These are phyloP conservation scores for Porcisia hertigi DNA, from an alignment of 208 protist species.

Conservation along the genomic window DNA sequence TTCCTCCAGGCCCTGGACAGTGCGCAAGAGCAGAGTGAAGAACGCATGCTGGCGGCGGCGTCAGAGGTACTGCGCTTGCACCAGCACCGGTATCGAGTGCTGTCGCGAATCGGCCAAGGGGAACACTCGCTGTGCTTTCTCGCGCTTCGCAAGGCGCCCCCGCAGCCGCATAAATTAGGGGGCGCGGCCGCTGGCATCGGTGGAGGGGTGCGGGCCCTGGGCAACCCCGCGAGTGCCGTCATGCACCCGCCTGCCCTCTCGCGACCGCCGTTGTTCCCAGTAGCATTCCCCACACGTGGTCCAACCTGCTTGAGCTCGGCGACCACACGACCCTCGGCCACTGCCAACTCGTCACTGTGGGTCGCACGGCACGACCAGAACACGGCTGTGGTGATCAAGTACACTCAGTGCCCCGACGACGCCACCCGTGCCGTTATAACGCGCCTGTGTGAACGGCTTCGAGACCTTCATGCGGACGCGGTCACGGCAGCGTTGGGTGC, in stretches of 20 bases:
- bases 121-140: conserved; percentile 51
- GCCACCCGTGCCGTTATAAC: conserved; percentile 53
- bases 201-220: background rate
- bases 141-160: conserved; percentile 26
- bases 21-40: conserved; percentile 15
- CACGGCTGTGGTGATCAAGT: conserved; percentile 40
- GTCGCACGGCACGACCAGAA: conserved; percentile 23
- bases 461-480: conserved; percentile 38
- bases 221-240: background rate
- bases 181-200: background rate
- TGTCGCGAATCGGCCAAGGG: conserved; percentile 47
- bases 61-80: conserved; percentile 26
- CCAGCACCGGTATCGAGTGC: conserved; percentile 43
- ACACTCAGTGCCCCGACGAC: conserved; percentile 55
- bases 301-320: background rate
- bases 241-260: background rate
- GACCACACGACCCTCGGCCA: background rate
- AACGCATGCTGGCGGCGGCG: conserved; percentile 23
- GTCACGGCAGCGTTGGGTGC: conserved; percentile 3
- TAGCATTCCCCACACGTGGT: background rate
- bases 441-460: conserved; percentile 59
- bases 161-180: background rate
- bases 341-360: conserved; percentile 27
- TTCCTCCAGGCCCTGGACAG: conserved; percentile 10
- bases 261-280: background rate